Percentiles rank a stretch among this genome's conserved stretches.
phyloP scores from a whole-genome alignment of 192 early-diverging fungal species.

The Linnemannia schmuckeri region DNA sequence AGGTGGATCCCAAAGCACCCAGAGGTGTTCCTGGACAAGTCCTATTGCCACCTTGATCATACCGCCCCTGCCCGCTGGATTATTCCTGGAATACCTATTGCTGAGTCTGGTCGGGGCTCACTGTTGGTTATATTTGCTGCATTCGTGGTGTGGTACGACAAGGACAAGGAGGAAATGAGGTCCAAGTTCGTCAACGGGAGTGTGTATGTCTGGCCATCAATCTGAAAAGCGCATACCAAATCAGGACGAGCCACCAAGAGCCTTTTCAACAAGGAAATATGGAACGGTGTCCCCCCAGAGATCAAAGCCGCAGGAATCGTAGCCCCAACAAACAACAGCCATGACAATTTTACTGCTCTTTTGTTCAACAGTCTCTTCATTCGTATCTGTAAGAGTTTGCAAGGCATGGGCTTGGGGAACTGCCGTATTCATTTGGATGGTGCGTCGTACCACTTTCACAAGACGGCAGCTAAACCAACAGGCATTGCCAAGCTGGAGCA shows the following conservation, averaged over 20 bases:
- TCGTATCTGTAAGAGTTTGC: too few relatives aligned
- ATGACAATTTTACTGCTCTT: slow-evolving; percentile 4
- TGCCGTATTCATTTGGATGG: neutral
- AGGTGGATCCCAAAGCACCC: neutral
- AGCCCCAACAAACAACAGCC: neutral
- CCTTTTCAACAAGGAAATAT: neutral
- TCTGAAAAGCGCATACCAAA: neutral
- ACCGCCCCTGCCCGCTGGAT: slow-evolving; percentile 10
- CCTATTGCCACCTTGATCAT: slow-evolving; percentile 27
- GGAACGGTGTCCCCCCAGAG: neutral
- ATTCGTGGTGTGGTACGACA: slow-evolving; percentile 22
- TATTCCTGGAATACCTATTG: neutral
- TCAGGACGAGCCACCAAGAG: neutral
- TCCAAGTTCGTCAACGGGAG: slow-evolving; percentile 3
- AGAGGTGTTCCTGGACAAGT: slow-evolving; percentile 10
- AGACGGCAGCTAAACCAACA: neutral
- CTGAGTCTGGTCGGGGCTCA: slow-evolving; percentile 7
- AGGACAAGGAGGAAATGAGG: neutral
- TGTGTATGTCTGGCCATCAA: slow-evolving; percentile 24
- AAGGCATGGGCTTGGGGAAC: too few relatives aligned
- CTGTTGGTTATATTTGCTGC: slow-evolving; percentile 24
- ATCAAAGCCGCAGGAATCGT: neutral
- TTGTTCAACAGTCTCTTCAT: neutral
- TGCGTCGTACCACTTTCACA: neutral
- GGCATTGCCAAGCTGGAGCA: neutral